Conservation (phyloP, 2,329 filamentous ascomycete species). For the Dryadomyces quercivorus region DNA sequence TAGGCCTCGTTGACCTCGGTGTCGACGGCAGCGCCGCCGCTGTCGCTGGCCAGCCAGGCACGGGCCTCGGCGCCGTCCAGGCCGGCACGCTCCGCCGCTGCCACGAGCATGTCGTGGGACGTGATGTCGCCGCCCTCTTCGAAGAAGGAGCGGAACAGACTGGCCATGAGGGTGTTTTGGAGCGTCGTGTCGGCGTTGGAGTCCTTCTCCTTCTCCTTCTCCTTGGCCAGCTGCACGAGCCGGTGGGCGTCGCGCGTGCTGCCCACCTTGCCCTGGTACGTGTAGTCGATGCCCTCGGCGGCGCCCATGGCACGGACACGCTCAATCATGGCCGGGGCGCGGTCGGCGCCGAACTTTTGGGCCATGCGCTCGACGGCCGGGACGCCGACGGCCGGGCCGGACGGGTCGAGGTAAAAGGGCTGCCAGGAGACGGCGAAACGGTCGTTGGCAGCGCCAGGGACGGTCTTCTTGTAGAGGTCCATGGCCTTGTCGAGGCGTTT, state of each 20-base stretch:
- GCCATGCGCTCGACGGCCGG: slow-evolving; percentile 40
- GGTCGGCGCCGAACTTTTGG: slow-evolving; percentile 53
- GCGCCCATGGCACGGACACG: slow-evolving; percentile 43
- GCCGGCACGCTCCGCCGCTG: slow-evolving; percentile 41
- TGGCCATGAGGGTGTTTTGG: slow-evolving; percentile 43
- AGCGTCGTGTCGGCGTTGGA: slow-evolving; percentile 27
- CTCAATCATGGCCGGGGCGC: slow-evolving; percentile 18
- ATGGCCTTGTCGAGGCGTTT: slow-evolving; percentile 65
- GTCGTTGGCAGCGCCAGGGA: slow-evolving; percentile 47
- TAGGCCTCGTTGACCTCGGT: slow-evolving; percentile 39
- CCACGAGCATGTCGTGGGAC: slow-evolving; percentile 35
- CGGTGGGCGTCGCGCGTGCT: slow-evolving; percentile 73
- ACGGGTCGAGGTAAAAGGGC: slow-evolving; percentile 70
- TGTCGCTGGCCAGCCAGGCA: slow-evolving; percentile 39
- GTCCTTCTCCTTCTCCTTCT: slow-evolving; percentile 18
- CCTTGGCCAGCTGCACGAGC: slow-evolving; percentile 56
- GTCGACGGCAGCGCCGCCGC: slow-evolving; percentile 46
- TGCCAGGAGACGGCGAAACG: slow-evolving; percentile 64
- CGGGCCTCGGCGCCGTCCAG: slow-evolving; percentile 38
- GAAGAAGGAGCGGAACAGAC: slow-evolving; percentile 55
- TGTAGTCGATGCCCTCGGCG: slow-evolving; percentile 60
- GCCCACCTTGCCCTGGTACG: slow-evolving; percentile 57
- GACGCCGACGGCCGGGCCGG: slow-evolving; percentile 33
- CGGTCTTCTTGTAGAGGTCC: slow-evolving; percentile 45
- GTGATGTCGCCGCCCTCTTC: slow-evolving; percentile 54